Conservation (phyloP, 345 rosid genomes). For the Populus tremula region DNA sequence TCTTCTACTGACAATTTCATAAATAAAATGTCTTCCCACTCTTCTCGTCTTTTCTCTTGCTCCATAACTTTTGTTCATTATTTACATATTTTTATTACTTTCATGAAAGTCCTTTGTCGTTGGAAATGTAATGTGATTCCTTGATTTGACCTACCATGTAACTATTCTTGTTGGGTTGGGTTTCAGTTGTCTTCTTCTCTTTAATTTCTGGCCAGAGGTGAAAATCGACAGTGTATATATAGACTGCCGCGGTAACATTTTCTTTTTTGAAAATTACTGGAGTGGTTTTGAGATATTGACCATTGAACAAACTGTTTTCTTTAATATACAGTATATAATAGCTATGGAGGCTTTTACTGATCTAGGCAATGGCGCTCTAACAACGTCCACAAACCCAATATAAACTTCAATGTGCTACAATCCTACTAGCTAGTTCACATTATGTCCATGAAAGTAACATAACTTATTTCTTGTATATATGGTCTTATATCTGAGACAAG, state of each 20-base stretch:
- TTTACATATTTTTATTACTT: not conserved
- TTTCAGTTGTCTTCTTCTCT: not conserved
- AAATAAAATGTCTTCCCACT: constrained; percentile 19
- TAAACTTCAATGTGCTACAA: too few species aligned
- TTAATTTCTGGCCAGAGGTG: not conserved
- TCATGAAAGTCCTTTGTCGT: not conserved
- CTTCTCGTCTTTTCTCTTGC: not conserved
- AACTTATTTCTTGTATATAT: constrained; percentile 6
- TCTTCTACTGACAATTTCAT: constrained; percentile 30
- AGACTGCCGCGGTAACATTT: too few species aligned
- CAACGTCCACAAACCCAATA: constrained; percentile 11
- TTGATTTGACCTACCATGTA: not conserved
- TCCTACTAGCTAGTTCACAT: constrained; percentile 30
- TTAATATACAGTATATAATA: not conserved
- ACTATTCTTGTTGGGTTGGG: not conserved
- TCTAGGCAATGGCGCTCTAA: constrained; percentile 20
- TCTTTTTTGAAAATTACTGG: not conserved
- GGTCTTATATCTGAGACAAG: constrained; percentile 8
- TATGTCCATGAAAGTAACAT: constrained; percentile 27
- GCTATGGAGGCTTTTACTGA: constrained; percentile 16
- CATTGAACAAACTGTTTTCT: not conserved
- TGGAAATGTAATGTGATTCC: constrained; percentile 1
- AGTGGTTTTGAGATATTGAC: not conserved
- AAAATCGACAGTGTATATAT: not conserved
- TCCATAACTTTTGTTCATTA: constrained; percentile 10